Conservation (phyloP, 140 eudicot species). For the Stevia rebaudiana region DNA sequence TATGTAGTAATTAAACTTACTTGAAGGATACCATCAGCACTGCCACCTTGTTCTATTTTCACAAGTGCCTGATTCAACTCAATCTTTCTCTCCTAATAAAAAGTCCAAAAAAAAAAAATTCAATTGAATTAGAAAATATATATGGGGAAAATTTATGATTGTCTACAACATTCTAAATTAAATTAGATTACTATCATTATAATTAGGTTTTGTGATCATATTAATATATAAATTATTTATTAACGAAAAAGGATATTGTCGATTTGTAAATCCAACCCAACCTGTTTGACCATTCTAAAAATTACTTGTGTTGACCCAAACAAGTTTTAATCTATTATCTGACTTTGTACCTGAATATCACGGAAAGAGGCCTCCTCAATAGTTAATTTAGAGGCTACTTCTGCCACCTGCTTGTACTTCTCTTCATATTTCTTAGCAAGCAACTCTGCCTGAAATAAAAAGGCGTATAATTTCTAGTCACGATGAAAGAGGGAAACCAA, state of each 20-base stretch:
- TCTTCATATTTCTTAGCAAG: constrained; percentile 93
- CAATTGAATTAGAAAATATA: constrained; percentile 6
- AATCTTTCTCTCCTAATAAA: constrained; percentile 78
- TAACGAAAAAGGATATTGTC: neutral
- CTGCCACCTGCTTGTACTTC: constrained; percentile 90
- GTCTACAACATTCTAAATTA: neutral
- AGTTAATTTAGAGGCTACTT: constrained; percentile 82
- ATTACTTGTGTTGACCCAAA: neutral
- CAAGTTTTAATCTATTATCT: neutral
- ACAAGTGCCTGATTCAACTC: constrained; percentile 86
- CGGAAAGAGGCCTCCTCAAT: constrained; percentile 96
- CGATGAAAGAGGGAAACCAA: constrained; percentile 3
- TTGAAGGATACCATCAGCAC: constrained; percentile 98
- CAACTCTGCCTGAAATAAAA: constrained; percentile 64
- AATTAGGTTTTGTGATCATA: neutral
- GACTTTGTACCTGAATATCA: constrained; percentile 66
- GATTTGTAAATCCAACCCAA: neutral
- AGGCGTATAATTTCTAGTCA: neutral
- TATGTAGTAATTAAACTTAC: constrained; percentile 34
- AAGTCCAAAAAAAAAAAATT: constrained; percentile 24
- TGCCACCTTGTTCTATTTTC: constrained; percentile 98
- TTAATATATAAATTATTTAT: neutral
- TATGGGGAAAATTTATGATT: neutral
- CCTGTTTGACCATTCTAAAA: neutral
- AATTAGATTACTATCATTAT: neutral